A percentile compares a stretch with the other conserved stretches of the same genome.
Evolutionary conservation across 2,329 filamentous ascomycete genomes (phyloP).

Genomic region (Monosporascus sp.): DNA sequence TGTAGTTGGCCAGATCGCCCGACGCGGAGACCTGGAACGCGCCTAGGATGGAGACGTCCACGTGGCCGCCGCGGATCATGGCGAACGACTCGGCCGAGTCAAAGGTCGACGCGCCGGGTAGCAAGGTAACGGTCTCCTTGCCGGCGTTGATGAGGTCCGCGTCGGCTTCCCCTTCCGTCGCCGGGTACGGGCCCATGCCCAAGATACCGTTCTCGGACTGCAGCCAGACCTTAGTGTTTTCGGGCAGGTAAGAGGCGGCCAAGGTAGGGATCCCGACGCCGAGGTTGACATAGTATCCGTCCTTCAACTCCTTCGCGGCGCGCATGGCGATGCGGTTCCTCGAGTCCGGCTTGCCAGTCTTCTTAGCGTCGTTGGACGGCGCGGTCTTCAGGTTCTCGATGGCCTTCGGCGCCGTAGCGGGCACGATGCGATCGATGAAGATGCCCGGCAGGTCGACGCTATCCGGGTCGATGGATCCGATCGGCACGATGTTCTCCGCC

Average conservation of each 20-base stretch:
- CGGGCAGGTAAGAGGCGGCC: conserved; percentile 70
- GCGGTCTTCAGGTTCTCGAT: conserved; percentile 63
- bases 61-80: conserved; percentile 82
- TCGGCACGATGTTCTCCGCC: conserved; percentile 75
- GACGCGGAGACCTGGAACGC: conserved; percentile 74
- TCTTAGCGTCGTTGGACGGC: conserved; percentile 38
- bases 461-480: conserved; percentile 67
- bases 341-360: conserved; percentile 44
- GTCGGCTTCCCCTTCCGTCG: conserved; percentile 63
- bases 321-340: conserved; percentile 70
- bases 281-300: conserved; percentile 75
- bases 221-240: conserved; percentile 68
- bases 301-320: conserved; percentile 74
- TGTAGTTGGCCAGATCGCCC: conserved; percentile 83
- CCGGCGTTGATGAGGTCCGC: conserved; percentile 80
- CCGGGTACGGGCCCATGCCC: conserved; percentile 75
- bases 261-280: conserved; percentile 83
- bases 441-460: conserved; percentile 77
- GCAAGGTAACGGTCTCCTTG: conserved; percentile 79
- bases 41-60: conserved; percentile 79
- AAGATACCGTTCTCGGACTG: conserved; percentile 85
- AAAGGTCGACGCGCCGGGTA: conserved; percentile 72
- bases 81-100: conserved; percentile 77
- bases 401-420: conserved; percentile 63
- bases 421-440: conserved; percentile 76